phyloP scores from a whole-genome alignment of 2,329 filamentous ascomycete species.

The Ophiostoma himal-ulmi region DNA sequence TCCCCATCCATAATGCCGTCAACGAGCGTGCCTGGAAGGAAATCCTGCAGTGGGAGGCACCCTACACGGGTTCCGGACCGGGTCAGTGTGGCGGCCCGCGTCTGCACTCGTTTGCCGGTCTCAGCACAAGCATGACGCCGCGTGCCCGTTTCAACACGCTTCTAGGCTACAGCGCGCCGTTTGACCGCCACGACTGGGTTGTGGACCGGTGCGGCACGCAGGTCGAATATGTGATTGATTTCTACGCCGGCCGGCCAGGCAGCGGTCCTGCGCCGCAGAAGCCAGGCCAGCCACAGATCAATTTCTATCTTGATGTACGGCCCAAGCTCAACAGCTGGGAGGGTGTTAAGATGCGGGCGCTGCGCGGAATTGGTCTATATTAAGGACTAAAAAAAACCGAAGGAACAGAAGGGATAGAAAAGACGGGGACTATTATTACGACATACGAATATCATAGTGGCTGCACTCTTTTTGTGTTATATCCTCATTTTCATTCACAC shows the following conservation, averaged over 20 bases:
- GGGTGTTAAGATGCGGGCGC: conserved; percentile 59
- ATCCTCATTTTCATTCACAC: background rate
- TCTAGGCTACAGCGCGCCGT: conserved; percentile 83
- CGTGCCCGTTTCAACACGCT: conserved; percentile 75
- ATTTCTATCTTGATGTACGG: conserved; percentile 63
- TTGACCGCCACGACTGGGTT: conserved; percentile 96
- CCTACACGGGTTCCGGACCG: conserved; percentile 47
- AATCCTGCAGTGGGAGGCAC: conserved; percentile 82
- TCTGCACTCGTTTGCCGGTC: conserved; percentile 76
- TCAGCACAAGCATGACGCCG: conserved; percentile 65
- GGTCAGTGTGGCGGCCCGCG: conserved; percentile 68
- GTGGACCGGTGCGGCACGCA: conserved; percentile 81
- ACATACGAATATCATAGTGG: background rate
- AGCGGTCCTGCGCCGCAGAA: conserved; percentile 34
- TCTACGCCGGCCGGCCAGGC: conserved; percentile 68
- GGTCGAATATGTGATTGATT: conserved; percentile 96
- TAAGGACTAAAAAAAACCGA: conserved; percentile 29
- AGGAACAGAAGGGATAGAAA: background rate
- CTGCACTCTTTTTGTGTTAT: background rate
- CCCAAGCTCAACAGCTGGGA: conserved; percentile 65
- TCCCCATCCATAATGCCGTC: conserved; percentile 96
- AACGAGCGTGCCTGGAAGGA: conserved; percentile 95
- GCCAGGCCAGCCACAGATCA: conserved; percentile 35
- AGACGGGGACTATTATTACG: background rate
- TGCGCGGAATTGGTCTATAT: conserved; percentile 46